These are phyloP conservation scores for Cyclostephanos invisitatus DNA, from an alignment of 108 stramenopile genomes.

Conservation along the genomic window DNA sequence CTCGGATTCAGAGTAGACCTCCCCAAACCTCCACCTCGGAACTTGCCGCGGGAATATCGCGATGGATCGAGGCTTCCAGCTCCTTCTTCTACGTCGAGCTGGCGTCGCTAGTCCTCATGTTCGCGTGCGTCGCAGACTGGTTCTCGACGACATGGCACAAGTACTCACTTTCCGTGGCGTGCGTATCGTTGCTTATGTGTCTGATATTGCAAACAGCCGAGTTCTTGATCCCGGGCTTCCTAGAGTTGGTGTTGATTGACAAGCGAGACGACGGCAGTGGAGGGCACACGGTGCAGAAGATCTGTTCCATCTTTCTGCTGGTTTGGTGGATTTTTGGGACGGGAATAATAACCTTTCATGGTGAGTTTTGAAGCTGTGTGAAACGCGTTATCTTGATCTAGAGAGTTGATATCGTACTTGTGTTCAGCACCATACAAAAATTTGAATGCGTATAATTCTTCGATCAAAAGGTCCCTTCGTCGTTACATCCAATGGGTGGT, in stretches of 20 bases:
- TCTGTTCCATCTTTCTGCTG: constrained; percentile 37
- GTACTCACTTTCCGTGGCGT: constrained; percentile 36
- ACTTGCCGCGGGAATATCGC: constrained; percentile 29
- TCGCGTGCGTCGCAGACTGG: constrained; percentile 28
- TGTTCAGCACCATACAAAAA: neutral
- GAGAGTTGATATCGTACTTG: neutral
- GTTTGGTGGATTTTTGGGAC: constrained; percentile 50
- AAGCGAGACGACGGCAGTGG: constrained; percentile 21
- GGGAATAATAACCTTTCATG: constrained; percentile 41
- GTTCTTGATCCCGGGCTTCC: constrained; percentile 35
- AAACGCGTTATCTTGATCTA: neutral
- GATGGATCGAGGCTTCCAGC: constrained; percentile 32
- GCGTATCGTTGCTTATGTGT: constrained; percentile 31
- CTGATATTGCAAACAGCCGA: constrained; percentile 44
- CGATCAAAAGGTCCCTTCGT: constrained; percentile 29
- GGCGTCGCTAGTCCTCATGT: constrained; percentile 21
- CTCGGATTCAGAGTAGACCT: constrained; percentile 16
- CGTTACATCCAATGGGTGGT: constrained; percentile 43
- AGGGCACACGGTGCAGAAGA: constrained; percentile 38
- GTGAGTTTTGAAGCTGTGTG: constrained; percentile 15
- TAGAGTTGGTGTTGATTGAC: constrained; percentile 18
- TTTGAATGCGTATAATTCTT: neutral
- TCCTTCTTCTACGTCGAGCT: constrained; percentile 43
- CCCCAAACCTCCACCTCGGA: constrained; percentile 44
- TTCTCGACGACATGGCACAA: constrained; percentile 12